These are phyloP conservation scores for Cadophora gregata DNA, from an alignment of 2,329 filamentous ascomycete species.

Conservation along the genomic window DNA sequence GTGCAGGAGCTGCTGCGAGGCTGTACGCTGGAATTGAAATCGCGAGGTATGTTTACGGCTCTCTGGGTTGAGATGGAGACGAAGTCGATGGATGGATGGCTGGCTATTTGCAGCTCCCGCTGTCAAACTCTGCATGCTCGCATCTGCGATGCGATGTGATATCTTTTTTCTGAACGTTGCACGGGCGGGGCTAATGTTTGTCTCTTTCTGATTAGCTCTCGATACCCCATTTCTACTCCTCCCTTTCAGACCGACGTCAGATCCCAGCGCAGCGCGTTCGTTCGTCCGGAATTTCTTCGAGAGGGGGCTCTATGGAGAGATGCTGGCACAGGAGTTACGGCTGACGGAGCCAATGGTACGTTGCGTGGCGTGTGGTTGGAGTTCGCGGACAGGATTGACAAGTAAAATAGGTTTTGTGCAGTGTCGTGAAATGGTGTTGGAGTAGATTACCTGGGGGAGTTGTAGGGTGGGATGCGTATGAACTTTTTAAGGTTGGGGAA, in stretches of 20 bases:
- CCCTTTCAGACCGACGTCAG: conserved; percentile 91
- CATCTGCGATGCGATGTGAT: conserved; percentile 15
- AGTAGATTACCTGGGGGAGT: conserved; percentile 88
- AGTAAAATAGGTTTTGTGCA: conserved; percentile 79
- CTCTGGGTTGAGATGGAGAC: not conserved
- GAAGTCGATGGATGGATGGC: not conserved
- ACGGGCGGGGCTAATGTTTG: conserved; percentile 37
- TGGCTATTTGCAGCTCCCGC: conserved; percentile 30
- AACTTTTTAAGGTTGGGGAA: conserved; percentile 94
- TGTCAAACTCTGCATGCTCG: conserved; percentile 39
- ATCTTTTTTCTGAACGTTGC: conserved; percentile 30
- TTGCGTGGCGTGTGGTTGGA: conserved; percentile 23
- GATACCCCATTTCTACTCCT: conserved; percentile 92
- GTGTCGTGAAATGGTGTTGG: conserved; percentile 99
- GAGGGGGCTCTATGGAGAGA: conserved; percentile 69
- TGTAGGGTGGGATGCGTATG: conserved; percentile 96
- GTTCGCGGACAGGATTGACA: conserved; percentile 37
- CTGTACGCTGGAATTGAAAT: conserved; percentile 91
- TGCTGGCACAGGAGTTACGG: conserved; percentile 82
- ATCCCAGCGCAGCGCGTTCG: conserved; percentile 88
- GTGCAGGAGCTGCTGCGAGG: conserved; percentile 84
- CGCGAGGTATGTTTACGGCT: conserved; percentile 75
- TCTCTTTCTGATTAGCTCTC: conserved; percentile 67
- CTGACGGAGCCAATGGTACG: conserved; percentile 93
- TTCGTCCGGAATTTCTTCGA: conserved; percentile 95